Conservation (phyloP, 2,329 filamentous ascomycete species). For the Chrysoporthe austroafricana region DNA sequence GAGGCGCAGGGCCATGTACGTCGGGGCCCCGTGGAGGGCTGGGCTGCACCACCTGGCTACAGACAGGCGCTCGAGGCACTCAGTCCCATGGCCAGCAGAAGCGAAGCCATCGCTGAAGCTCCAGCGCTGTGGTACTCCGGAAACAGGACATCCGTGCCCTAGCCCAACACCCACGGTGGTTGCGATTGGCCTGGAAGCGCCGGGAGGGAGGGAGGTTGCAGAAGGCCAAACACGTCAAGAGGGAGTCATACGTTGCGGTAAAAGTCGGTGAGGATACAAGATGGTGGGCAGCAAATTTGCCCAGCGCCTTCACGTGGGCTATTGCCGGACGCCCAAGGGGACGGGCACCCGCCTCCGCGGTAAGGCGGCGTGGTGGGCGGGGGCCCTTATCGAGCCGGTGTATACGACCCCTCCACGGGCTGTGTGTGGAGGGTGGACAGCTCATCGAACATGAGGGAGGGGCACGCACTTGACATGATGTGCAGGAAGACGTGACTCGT, state of each 20-base stretch:
- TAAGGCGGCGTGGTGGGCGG: background rate
- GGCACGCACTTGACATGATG: constrained; percentile 16
- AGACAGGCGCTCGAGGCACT: background rate
- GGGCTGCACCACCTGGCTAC: background rate
- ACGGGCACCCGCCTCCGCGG: constrained; percentile 13
- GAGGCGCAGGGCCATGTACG: no score
- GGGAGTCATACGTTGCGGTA: constrained; percentile 4
- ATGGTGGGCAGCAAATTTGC: constrained; percentile 21
- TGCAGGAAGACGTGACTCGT: constrained; percentile 14
- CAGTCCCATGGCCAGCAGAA: background rate
- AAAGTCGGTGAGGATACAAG: constrained; percentile 24
- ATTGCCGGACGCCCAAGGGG: background rate
- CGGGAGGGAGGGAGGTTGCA: constrained; percentile 13
- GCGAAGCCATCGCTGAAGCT: no score
- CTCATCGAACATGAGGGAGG: constrained; percentile 12
- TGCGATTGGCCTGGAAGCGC: constrained; percentile 11
- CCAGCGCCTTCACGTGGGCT: constrained; percentile 2
- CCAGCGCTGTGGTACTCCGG: background rate
- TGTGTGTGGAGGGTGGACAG: background rate
- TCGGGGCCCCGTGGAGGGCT: no score
- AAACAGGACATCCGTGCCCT: background rate
- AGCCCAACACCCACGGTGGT: background rate
- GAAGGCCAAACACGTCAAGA: constrained; percentile 20
- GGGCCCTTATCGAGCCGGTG: background rate
- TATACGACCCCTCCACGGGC: background rate